Conservation (phyloP, 139 green algal species). For the Chlorella sp. region DNA sequence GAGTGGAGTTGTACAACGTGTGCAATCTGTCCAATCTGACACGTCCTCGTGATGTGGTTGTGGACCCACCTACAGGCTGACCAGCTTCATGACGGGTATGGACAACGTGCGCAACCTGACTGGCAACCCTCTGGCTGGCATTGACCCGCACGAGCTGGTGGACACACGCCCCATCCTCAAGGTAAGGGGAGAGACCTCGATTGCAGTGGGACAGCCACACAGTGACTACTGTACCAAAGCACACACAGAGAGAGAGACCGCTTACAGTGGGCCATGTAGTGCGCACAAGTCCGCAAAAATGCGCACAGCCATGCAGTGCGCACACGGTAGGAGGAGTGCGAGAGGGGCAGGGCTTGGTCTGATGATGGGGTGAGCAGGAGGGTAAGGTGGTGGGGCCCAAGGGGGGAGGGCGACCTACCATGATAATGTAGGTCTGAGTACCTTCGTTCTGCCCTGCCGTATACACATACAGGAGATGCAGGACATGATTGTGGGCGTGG, state of each 20-base stretch:
- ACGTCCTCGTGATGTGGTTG: too few relatives aligned
- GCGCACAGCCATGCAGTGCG: neutral
- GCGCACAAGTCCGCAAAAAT: neutral
- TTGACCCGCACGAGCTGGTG: slow-evolving; percentile 90
- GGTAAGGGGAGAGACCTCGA: neutral
- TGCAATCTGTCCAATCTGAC: too few relatives aligned
- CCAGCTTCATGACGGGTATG: slow-evolving; percentile 85
- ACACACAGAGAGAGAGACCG: neutral
- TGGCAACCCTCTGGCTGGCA: slow-evolving; percentile 45
- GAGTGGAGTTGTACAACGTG: too few relatives aligned
- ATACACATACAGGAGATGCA: slow-evolving; percentile 38
- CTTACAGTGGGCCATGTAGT: neutral
- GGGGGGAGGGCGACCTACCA: too few relatives aligned
- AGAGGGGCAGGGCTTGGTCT: neutral
- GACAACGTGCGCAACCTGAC: slow-evolving; percentile 98
- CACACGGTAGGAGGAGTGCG: neutral
- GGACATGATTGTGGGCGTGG: slow-evolving; percentile 30
- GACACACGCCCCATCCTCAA: slow-evolving; percentile 53
- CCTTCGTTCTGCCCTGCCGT: too few relatives aligned
- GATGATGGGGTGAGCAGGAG: neutral
- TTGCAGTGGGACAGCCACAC: neutral
- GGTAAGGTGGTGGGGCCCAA: too few relatives aligned
- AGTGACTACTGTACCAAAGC: neutral
- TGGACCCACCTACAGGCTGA: too few relatives aligned
- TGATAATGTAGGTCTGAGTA: too few relatives aligned